Percentiles rank a stretch among this genome's conserved stretches.
phyloP scores from a whole-genome alignment of 1,284 basidiomycete genomes.

The Ganoderma leucocontextum region DNA sequence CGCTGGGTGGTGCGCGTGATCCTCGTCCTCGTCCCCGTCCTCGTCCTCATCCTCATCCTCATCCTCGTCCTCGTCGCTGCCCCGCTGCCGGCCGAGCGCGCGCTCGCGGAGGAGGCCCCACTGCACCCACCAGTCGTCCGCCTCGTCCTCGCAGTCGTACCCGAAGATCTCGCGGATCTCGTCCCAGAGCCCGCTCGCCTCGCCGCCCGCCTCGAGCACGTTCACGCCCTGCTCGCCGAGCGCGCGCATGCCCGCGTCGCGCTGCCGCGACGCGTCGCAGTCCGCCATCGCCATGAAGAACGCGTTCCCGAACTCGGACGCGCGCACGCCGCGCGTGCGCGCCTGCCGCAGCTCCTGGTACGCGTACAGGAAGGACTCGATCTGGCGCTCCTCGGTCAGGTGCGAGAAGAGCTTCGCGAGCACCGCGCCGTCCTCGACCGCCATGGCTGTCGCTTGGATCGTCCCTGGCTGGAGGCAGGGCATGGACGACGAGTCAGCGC shows the following conservation, averaged over 20 bases:
- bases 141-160: conserved; percentile 49
- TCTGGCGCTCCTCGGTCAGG: conserved; percentile 57
- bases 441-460: conserved; percentile 51
- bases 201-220: conserved; percentile 41
- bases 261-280: conserved; percentile 44
- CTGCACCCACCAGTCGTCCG: conserved; percentile 49
- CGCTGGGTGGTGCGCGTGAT: neutral
- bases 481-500: conserved; percentile 39
- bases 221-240: conserved; percentile 49
- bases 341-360: conserved; percentile 56
- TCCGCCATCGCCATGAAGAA: conserved; percentile 31
- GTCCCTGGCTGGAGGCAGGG: conserved; percentile 38
- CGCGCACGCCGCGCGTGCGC: conserved; percentile 30
- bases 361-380: conserved; percentile 58
- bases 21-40: conserved; percentile 7
- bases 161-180: conserved; percentile 41
- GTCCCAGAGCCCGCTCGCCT: conserved; percentile 39
- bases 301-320: conserved; percentile 34
- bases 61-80: neutral
- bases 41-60: neutral
- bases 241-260: conserved; percentile 52
- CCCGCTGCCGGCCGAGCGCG: conserved; percentile 27
- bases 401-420: conserved; percentile 67
- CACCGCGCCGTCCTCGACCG: conserved; percentile 62
- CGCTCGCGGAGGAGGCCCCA: conserved; percentile 47